These are phyloP conservation scores for Rhipidocladum racemiflorum DNA, from an alignment of 176 grass and related monocot genomes.

Conservation along the genomic window DNA sequence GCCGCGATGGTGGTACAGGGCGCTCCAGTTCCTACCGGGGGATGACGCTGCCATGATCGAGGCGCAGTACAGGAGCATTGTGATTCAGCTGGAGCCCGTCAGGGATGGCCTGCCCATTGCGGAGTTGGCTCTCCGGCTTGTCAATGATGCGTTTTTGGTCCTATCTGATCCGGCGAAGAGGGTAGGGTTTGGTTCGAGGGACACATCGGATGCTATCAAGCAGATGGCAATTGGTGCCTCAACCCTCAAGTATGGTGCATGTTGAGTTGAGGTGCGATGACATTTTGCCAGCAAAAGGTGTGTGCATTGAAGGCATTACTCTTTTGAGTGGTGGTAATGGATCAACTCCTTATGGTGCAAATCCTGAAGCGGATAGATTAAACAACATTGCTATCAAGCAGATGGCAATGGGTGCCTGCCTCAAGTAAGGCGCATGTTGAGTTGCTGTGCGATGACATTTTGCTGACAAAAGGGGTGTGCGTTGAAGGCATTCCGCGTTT, in stretches of 20 bases:
- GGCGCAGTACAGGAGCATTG: slow-evolving; percentile 39
- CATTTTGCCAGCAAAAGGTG: background rate
- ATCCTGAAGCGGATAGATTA: background rate
- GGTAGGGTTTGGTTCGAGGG: slow-evolving; percentile 33
- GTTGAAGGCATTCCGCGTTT: background rate
- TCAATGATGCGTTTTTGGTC: slow-evolving; percentile 47
- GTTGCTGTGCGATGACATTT: background rate
- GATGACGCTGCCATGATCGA: slow-evolving; percentile 37
- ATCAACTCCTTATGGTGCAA: background rate
- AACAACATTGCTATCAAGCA: background rate
- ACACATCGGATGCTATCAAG: background rate
- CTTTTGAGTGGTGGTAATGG: background rate
- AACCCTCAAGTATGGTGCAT: background rate
- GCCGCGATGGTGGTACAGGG: slow-evolving; percentile 45
- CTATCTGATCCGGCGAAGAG: slow-evolving; percentile 52
- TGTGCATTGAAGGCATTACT: background rate
- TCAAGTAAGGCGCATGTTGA: background rate
- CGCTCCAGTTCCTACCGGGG: slow-evolving; percentile 51
- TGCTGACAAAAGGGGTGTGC: background rate
- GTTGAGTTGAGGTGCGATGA: background rate
- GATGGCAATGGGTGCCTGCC: background rate
- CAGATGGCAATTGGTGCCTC: background rate
- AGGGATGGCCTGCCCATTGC: slow-evolving; percentile 36
- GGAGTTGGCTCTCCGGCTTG: slow-evolving; percentile 42
- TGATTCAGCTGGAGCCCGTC: slow-evolving; percentile 39